These are phyloP conservation scores for Metroxylon sagu DNA, from an alignment of 176 grass and related monocot genomes.

Conservation along the genomic window DNA sequence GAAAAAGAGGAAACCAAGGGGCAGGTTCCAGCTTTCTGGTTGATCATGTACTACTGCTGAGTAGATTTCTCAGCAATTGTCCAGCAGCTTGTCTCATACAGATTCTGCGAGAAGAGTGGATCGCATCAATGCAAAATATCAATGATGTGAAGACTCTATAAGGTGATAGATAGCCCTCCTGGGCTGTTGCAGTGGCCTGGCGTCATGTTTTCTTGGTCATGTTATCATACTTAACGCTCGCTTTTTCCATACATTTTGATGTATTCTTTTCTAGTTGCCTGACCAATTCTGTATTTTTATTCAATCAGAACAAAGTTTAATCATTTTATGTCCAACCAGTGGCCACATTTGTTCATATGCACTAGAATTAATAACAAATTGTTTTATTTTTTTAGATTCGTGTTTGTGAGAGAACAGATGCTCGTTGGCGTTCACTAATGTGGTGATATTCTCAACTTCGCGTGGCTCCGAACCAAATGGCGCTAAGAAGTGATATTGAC, in stretches of 20 bases:
- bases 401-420: too few species aligned
- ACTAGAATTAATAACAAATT: too few species aligned
- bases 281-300: conserved; percentile 28
- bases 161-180: not conserved
- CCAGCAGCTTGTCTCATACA: conserved; percentile 18
- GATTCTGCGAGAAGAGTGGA: conserved; percentile 9
- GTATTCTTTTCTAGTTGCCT: conserved; percentile 26
- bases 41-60: conserved; percentile 14
- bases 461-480: too few species aligned
- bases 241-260: conserved; percentile 5
- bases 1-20: conserved; percentile 80
- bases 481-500: too few species aligned
- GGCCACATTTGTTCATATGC: too few species aligned
- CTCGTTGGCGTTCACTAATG: too few species aligned
- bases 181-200: conserved; percentile 19
- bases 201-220: conserved; percentile 1
- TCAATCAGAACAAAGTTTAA: conserved; percentile 19
- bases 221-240: conserved; percentile 21
- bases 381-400: too few species aligned
- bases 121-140: conserved; percentile 30
- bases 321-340: too few species aligned
- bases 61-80: not conserved
- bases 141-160: conserved; percentile 10
- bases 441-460: too few species aligned
- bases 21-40: conserved; percentile 72